Base-by-base conservation (phyloP, 2,329 filamentous ascomycete species). In the Chaetomiaceae sp. region DNA sequence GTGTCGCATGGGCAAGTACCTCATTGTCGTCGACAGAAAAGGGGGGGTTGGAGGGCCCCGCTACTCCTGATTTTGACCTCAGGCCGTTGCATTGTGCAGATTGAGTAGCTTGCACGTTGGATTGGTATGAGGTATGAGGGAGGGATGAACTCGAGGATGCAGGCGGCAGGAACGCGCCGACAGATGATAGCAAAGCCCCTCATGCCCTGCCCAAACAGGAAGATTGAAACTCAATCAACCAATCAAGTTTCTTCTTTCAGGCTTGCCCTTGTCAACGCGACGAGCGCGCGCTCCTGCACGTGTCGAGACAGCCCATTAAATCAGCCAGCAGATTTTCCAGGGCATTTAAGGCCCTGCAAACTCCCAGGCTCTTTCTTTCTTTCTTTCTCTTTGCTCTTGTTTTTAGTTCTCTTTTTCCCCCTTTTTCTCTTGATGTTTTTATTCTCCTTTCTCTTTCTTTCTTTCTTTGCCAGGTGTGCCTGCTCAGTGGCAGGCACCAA, bases 381-480 rank as follows among this genome's bases (percentile, higher is more conserved):
- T 62, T 62, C 61, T 60, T 62, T 62, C 61, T 62, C 58, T 62
- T 60, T 61, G 36, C 52, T 59, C 55, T 62, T 62, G 32, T 61
- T 61, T 61, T 60, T 57, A 48, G 40, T 60, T 58, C 55, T 61
- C 58, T 62, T 62, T 60, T 58, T 29, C 53, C 54, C 52, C 57
- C 37, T 55, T 59, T 61, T 61, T 62, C 54, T 60, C 57, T 60
- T 61, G 38, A 34, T 40, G 36, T 61, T 62, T 61, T 59, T 56
- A 44, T 61, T 60, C 58, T 62, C 57, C 53, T 61, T 62, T 60
- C 58, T 62, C 58, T 61, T 61, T 61, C 59, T 62, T 62, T 62
- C 56, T 59, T 58, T 59, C 56, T 60, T 60, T 57, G 2, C 18
- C 11, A 13, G 21, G 5, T 18, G 25, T 32, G 13, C 32, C 32